phyloP scores from a whole-genome alignment of 106 monocot genomes.

The Platanthera zijinensis region DNA sequence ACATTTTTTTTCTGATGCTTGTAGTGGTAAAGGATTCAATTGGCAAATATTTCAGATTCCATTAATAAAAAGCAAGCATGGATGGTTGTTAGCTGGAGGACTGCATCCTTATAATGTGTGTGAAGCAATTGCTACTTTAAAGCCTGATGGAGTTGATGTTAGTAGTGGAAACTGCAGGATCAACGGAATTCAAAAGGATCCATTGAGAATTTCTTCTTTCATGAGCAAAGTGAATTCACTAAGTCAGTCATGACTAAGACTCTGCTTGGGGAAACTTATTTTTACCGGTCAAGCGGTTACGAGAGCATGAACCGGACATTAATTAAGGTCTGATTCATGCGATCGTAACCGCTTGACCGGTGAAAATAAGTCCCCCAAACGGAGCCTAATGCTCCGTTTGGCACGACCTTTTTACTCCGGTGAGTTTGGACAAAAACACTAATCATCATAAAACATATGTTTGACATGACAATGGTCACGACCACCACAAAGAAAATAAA shows the following conservation, averaged over 20 bases:
- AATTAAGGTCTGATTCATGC: no score
- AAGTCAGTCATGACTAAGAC: neutral
- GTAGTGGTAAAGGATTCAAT: constrained; percentile 80
- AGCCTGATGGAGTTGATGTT: constrained; percentile 93
- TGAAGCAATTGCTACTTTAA: constrained; percentile 44
- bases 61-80: constrained; percentile 38
- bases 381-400: no score
- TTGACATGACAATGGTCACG: no score
- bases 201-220: constrained; percentile 44
- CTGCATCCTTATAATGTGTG: constrained; percentile 57
- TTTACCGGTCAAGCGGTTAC: no score
- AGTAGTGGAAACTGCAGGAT: constrained; percentile 78
- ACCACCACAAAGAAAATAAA: no score
- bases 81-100: constrained; percentile 87
- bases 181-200: constrained; percentile 65
- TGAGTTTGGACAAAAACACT: no score
- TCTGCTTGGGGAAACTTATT: no score
- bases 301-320: no score
- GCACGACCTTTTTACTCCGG: no score
- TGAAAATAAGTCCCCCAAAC: no score
- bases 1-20: constrained; percentile 1
- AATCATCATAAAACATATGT: no score
- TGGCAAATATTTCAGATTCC: constrained; percentile 61
- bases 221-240: constrained; percentile 46
- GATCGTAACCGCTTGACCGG: no score